phyloP scores from a whole-genome alignment of 257 asterid species.

The Capsicum chinense region DNA sequence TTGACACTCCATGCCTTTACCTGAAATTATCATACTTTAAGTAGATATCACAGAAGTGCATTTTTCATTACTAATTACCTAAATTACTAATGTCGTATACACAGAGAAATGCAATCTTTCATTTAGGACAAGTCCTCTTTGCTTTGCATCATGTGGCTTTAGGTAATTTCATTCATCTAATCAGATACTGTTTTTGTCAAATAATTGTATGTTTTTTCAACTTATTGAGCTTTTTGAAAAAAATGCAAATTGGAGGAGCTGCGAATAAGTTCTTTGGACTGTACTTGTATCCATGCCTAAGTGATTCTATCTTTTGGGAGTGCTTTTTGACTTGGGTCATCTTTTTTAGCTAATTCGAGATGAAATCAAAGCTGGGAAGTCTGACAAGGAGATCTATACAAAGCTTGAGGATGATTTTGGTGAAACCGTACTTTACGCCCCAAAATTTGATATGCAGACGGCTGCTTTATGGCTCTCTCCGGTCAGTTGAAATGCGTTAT shows the following conservation, averaged over 20 bases:
- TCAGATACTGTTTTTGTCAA: not conserved
- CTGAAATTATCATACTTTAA: too few species aligned
- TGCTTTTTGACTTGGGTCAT: not conserved
- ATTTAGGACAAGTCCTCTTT: not conserved
- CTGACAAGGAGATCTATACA: constrained; percentile 81
- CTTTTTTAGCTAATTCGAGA: constrained; percentile 68
- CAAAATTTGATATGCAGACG: constrained; percentile 91
- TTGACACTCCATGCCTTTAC: not conserved
- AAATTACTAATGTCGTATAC: not conserved
- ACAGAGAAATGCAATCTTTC: not conserved
- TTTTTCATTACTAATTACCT: not conserved
- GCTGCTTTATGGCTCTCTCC: constrained; percentile 95
- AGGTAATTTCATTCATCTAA: not conserved
- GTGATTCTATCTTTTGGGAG: not conserved
- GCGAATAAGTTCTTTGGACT: not conserved
- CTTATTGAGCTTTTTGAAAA: too few species aligned
- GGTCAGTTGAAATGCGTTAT: constrained; percentile 49
- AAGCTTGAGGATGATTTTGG: constrained; percentile 92
- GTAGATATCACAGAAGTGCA: too few species aligned
- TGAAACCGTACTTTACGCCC: constrained; percentile 87
- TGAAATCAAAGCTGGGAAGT: constrained; percentile 73
- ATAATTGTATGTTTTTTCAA: not conserved
- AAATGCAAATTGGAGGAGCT: not conserved
- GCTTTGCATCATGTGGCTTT: constrained; percentile 12
- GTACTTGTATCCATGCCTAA: not conserved